Percentiles rank a stretch among this genome's conserved stretches.
These are phyloP conservation scores for Noccaea caerulescens DNA, from an alignment of 345 rosid genomes.

Conservation along the genomic window DNA sequence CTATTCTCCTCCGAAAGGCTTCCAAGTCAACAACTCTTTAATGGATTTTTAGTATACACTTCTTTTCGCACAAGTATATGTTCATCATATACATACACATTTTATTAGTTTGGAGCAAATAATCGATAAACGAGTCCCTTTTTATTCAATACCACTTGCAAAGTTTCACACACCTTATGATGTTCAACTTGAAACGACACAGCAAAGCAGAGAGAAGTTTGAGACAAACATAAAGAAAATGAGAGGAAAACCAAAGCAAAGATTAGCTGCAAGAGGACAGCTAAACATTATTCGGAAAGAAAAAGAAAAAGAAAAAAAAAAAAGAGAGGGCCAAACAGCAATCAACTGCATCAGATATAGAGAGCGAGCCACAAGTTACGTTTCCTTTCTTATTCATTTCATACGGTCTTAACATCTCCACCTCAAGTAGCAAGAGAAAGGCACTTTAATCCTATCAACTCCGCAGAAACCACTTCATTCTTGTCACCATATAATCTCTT, in stretches of 20 bases:
- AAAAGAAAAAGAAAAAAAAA: neutral
- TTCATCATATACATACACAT: too few species aligned
- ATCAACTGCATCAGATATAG: conserved; percentile 38
- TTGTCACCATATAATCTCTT: conserved; percentile 45
- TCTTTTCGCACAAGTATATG: too few species aligned
- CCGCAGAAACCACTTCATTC: conserved; percentile 42
- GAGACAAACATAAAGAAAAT: conserved; percentile 14
- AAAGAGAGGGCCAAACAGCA: conserved; percentile 34
- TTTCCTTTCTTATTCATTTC: conserved; percentile 42
- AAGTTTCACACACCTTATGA: conserved; percentile 15
- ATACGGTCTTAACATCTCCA: conserved; percentile 42
- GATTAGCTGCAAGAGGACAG: conserved; percentile 33
- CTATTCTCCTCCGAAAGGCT: conserved; percentile 68
- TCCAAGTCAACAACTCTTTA: conserved; percentile 60
- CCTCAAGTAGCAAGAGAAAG: conserved; percentile 42
- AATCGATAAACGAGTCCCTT: neutral
- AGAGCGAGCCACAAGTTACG: conserved; percentile 41
- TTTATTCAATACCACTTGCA: conserved; percentile 30
- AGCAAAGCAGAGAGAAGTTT: conserved; percentile 32
- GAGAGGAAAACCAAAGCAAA: conserved; percentile 25
- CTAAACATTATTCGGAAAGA: conserved; percentile 8
- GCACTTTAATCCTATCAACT: conserved; percentile 40
- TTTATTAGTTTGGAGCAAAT: too few species aligned
- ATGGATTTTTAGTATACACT: too few species aligned
- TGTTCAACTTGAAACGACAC: conserved; percentile 27